These are phyloP conservation scores for Cymbidium sinense DNA, from an alignment of 106 monocot genomes.

Conservation along the genomic window DNA sequence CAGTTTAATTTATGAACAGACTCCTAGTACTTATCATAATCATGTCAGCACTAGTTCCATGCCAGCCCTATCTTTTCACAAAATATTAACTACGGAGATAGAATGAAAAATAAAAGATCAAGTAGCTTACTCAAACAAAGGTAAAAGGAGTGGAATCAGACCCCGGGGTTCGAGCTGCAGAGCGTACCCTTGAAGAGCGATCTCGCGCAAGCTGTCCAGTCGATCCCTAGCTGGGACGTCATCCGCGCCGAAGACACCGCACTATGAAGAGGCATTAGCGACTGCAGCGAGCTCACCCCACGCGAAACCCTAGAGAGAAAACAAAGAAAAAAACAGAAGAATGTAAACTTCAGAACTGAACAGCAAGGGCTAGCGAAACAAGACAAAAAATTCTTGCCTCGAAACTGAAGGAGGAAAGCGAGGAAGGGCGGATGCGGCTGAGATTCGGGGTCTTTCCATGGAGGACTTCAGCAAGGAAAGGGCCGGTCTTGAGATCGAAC, in stretches of 20 bases:
- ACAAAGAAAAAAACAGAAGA: neutral
- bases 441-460: slow-evolving; percentile 8
- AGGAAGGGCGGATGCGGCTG: neutral
- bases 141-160: slow-evolving; percentile 44
- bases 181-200: slow-evolving; percentile 90
- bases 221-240: slow-evolving; percentile 72
- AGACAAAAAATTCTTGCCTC: slow-evolving; percentile 14
- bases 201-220: slow-evolving; percentile 35
- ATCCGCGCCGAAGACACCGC: slow-evolving; percentile 80
- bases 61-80: neutral
- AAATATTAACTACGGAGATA: neutral
- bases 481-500: slow-evolving; percentile 49
- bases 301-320: slow-evolving; percentile 29
- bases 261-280: slow-evolving; percentile 77
- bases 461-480: slow-evolving; percentile 40
- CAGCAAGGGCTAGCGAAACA: neutral
- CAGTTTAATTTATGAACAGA: no score
- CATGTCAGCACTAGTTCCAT: neutral
- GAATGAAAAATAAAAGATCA: neutral
- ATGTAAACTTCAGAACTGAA: neutral
- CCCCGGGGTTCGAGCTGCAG: slow-evolving; percentile 79
- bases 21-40: neutral
- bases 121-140: slow-evolving; percentile 10
- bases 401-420: slow-evolving; percentile 8
- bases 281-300: slow-evolving; percentile 31